Percentiles rank a stretch among this genome's conserved stretches.
Evolutionary conservation across 306 rosid genomes (phyloP).

Genomic region (Malus sieversii): DNA sequence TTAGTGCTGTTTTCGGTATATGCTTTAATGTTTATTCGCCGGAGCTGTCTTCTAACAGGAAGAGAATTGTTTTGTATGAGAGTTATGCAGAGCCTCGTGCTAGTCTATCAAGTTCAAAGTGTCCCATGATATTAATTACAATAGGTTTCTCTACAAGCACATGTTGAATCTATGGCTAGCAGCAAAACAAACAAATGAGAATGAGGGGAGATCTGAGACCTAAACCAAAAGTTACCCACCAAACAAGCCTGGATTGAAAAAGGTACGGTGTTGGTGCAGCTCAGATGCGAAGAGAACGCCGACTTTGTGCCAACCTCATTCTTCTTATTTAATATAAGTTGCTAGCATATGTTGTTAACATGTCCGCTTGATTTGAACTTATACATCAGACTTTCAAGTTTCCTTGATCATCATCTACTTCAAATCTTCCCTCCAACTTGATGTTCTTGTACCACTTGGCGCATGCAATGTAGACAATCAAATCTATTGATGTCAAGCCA

Average conservation of each 20-base stretch:
- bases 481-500: slow-evolving; percentile 66
- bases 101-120: background rate
- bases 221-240: slow-evolving; percentile 25
- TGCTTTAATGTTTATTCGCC: background rate
- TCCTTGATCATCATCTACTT: slow-evolving; percentile 30
- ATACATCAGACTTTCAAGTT: slow-evolving; percentile 35
- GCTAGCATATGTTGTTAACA: slow-evolving; percentile 30
- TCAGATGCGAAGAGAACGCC: slow-evolving; percentile 13
- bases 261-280: slow-evolving; percentile 4
- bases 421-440: slow-evolving; percentile 56
- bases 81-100: background rate
- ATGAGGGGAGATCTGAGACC: slow-evolving; percentile 33
- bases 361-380: slow-evolving; percentile 10
- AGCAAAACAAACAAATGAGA: slow-evolving; percentile 40
- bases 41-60: background rate
- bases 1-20: background rate
- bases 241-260: slow-evolving; percentile 20
- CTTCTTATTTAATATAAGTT: slow-evolving; percentile 42
- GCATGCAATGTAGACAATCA: slow-evolving; percentile 57
- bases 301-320: slow-evolving; percentile 33
- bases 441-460: slow-evolving; percentile 94
- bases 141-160: slow-evolving; percentile 4
- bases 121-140: background rate
- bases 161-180: slow-evolving; percentile 27
- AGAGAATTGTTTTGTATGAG: background rate